Percentiles rank a stretch among this genome's conserved stretches.
These are phyloP conservation scores for Apiotrichum veenhuisii DNA, from an alignment of 1,284 basidiomycete species.

Conservation along the genomic window DNA sequence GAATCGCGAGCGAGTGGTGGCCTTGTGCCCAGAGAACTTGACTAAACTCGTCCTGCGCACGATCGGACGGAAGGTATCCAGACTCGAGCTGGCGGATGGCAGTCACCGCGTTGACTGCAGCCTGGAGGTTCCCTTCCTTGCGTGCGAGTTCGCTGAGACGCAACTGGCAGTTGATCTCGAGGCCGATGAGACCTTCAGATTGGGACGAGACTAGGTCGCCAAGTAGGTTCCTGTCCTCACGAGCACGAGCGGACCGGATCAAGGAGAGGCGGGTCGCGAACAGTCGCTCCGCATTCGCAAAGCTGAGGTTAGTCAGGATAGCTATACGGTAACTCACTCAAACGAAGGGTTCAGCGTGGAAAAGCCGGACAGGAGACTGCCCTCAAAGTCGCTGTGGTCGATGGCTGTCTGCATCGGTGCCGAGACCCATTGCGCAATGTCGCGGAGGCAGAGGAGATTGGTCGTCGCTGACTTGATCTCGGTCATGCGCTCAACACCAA, in stretches of 20 bases:
- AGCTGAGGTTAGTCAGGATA: constrained; percentile 55
- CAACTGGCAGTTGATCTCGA: constrained; percentile 70
- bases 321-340: constrained; percentile 56
- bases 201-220: constrained; percentile 64
- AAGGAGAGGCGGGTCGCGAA: constrained; percentile 78
- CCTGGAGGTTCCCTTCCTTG: constrained; percentile 65
- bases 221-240: constrained; percentile 56
- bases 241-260: constrained; percentile 65
- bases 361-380: constrained; percentile 52
- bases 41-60: constrained; percentile 64
- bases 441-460: constrained; percentile 72
- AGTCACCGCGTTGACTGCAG: constrained; percentile 79
- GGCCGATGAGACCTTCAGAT: constrained; percentile 55
- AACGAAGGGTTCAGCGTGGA: constrained; percentile 57
- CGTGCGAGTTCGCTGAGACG: constrained; percentile 72
- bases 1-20: constrained; percentile 78
- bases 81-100: constrained; percentile 65
- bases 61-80: constrained; percentile 50
- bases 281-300: constrained; percentile 69
- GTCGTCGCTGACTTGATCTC: constrained; percentile 65
- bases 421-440: constrained; percentile 54
- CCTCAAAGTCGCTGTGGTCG: constrained; percentile 44
- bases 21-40: constrained; percentile 83
- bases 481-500: constrained; percentile 71
- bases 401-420: constrained; percentile 24